Base-by-base conservation (phyloP, 345 rosid genomes). In the Populus simonii region DNA sequence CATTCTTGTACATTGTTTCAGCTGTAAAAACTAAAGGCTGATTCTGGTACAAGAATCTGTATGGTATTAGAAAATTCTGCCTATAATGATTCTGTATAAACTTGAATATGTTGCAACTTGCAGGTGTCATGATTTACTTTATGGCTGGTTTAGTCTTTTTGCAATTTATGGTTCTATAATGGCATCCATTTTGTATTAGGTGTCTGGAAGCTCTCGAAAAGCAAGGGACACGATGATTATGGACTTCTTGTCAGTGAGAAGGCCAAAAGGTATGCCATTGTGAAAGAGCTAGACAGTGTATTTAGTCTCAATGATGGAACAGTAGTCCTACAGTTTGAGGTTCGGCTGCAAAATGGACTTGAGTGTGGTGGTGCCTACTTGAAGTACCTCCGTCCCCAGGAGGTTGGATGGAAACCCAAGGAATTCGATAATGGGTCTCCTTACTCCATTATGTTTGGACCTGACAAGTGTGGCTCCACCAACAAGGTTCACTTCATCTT, bases 301-400 rank as follows among this genome's bases (percentile, higher is more conserved):
- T 83, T 80, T 25, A 84, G 36, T 87, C 92, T 91, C 25, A 89
- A 87, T 87, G 92, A 91, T 22, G 92, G 89, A 66, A 92, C 92
- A 25, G 57, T 83, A 61, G 94, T 90, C 77, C 91, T 93, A 36
- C 94, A 91, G 29, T 91, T 87, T 76, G 97, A 93, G 84, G 84
- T 84, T 80, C 95, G 97, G 61, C 83, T 91, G 67, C 97, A 91
- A 66, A 86, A 92, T 20, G 95, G 97, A 31, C 93, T 92, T 45
- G 95, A 92, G 84, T 92, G 97, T 69, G 97, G 95, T 75, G 95
- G 97, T 80, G 92, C 97, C 38, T 92, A 92, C 84, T 71, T 92
- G 81, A 92, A 92, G 68, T 91, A 89, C 77, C 86, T 92, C 68
- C 86, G 93, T 25, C 93, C 93, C 17, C 97, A 91, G 77, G 93